These are phyloP conservation scores for Aureobasidium sp. DNA, from an alignment of 2,329 filamentous ascomycete species.

Conservation along the genomic window DNA sequence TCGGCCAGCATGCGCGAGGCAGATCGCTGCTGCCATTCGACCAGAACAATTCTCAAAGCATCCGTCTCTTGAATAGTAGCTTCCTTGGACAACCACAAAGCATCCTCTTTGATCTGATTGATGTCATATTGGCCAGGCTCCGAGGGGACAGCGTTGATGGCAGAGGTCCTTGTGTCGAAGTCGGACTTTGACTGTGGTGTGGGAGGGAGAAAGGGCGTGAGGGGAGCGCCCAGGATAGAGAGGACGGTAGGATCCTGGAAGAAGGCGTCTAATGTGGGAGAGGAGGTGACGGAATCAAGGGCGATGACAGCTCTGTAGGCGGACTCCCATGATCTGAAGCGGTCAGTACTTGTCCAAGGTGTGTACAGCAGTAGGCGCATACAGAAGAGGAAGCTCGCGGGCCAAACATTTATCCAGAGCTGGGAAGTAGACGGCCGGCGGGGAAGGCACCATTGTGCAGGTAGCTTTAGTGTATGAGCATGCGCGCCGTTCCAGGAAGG, in stretches of 20 bases:
- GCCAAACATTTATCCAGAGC: slow-evolving; percentile 76
- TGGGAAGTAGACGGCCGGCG: slow-evolving; percentile 55
- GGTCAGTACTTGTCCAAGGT: slow-evolving; percentile 18
- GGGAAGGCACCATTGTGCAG: slow-evolving; percentile 13
- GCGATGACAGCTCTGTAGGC: slow-evolving; percentile 46
- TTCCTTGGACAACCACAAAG: slow-evolving; percentile 74
- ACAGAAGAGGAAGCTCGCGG: slow-evolving; percentile 74
- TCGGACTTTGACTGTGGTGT: slow-evolving; percentile 56
- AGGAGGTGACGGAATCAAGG: slow-evolving; percentile 42
- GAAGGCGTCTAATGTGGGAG: slow-evolving; percentile 53
- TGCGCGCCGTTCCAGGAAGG: neutral
- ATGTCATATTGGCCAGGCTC: slow-evolving; percentile 61
- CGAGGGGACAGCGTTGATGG: slow-evolving; percentile 70
- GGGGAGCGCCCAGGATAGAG: slow-evolving; percentile 58
- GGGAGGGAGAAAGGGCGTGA: slow-evolving; percentile 56
- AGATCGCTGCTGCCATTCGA: slow-evolving; percentile 79
- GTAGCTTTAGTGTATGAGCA: neutral
- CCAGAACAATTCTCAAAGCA: slow-evolving; percentile 67
- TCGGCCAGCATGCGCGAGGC: slow-evolving; percentile 59
- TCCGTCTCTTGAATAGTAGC: slow-evolving; percentile 70
- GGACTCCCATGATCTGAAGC: slow-evolving; percentile 52
- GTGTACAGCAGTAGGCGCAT: slow-evolving; percentile 30
- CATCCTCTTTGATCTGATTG: slow-evolving; percentile 72
- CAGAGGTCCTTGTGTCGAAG: slow-evolving; percentile 77
- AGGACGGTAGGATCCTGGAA: slow-evolving; percentile 61